Conservation (phyloP, 2,329 filamentous ascomycete species). For the Stagonosporopsis rhizophila region DNA sequence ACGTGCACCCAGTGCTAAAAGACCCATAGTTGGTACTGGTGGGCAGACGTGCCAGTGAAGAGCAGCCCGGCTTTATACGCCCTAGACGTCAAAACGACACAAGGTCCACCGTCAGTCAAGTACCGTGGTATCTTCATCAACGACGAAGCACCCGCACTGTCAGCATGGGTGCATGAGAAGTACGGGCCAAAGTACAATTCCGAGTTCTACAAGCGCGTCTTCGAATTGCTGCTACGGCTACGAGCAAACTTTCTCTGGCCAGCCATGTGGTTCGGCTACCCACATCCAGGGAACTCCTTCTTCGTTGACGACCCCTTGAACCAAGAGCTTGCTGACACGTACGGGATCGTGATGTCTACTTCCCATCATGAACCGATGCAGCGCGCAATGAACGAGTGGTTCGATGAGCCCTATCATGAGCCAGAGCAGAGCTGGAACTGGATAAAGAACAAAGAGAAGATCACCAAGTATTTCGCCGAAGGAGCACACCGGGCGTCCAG, state of each 20-base stretch:
- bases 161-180: not conserved
- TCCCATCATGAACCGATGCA: conserved; percentile 1
- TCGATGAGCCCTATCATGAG: not conserved
- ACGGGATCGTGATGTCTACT: not conserved
- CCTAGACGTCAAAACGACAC: not conserved
- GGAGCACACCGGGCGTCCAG: not conserved
- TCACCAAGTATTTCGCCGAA: not conserved
- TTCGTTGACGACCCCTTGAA: not conserved
- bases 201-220: conserved; percentile 1
- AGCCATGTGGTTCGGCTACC: conserved; percentile 1
- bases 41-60: conserved; percentile 1
- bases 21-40: not conserved
- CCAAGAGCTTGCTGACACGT: not conserved
- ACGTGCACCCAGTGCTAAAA: not conserved
- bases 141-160: not conserved
- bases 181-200: not conserved
- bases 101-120: conserved; percentile 3
- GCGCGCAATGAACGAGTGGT: conserved; percentile 1
- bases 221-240: not conserved
- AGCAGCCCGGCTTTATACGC: not conserved
- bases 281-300: not conserved
- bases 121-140: conserved; percentile 6
- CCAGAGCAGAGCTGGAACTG: conserved; percentile 2
- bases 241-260: conserved; percentile 1
- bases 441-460: not conserved